These are phyloP conservation scores for Camellia lanceoleosa DNA, from an alignment of 148 eudicot species.

Conservation along the genomic window DNA sequence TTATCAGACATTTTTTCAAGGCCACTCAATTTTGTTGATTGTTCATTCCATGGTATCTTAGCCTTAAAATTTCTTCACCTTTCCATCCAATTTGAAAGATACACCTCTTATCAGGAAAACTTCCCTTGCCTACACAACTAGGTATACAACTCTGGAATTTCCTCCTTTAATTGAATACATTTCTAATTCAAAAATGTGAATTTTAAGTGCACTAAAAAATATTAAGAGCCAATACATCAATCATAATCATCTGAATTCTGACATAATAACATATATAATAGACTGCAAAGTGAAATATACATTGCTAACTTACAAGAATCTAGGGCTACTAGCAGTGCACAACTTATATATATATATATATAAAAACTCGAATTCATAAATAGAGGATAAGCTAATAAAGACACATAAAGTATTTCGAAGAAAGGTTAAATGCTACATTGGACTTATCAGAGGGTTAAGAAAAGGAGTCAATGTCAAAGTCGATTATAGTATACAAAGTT, in stretches of 20 bases:
- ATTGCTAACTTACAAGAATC: neutral
- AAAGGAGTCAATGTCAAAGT: constrained; percentile 12
- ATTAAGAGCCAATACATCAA: neutral
- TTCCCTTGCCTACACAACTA: neutral
- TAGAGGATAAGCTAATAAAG: neutral
- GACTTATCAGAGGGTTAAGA: constrained; percentile 2
- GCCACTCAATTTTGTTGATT: no score
- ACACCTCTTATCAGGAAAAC: no score
- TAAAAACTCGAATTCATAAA: neutral
- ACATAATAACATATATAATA: neutral
- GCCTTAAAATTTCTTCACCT: no score
- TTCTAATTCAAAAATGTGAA: neutral
- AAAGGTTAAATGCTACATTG: neutral
- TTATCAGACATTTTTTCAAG: no score
- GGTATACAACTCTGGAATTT: neutral
- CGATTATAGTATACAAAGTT: neutral
- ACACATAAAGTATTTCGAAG: constrained; percentile 5
- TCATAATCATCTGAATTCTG: neutral
- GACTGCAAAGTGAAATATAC: neutral
- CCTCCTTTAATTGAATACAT: neutral
- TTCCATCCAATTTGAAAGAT: no score
- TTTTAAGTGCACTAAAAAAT: neutral
- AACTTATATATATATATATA: neutral
- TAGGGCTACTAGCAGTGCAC: neutral
- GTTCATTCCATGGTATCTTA: no score